Base-by-base conservation (phyloP, 306 rosid species). In the Nissolia schottii region DNA sequence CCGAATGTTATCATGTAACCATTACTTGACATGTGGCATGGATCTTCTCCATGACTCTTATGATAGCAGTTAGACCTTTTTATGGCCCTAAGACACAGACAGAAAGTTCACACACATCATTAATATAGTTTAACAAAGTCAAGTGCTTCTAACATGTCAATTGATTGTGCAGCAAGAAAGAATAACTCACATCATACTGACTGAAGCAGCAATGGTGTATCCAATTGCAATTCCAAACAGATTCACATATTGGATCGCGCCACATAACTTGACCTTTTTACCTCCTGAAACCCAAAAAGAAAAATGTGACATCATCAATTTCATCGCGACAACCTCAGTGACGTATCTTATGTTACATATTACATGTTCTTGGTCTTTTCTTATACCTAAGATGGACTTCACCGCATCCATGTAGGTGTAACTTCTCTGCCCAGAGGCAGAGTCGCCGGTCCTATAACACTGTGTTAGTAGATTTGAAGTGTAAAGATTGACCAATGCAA, bases 381-480 rank as follows among this genome's bases (percentile, higher is more conserved):
- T n/a, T n/a, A n/a, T 74, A 87, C 93, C 91, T 66, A 90, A 82
- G 83, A 83, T 81, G 82, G 93, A 82, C 81, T 79, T 88, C 18
- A 88, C 90, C 48, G 92, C 90, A 2, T 88, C 90, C 90, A 80
- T 90, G 83, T 90, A 88, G 67, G 96, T 90, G 80, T 90, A 90
- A 40, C 86, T 88, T 76, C 96, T 83, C n/a, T 58, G 85, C 27
- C 94, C 96, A 1, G 80, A 75, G 64, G 54, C 81, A 6, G 85
- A 78, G 64, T 90, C 88, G 35, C 85, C 88, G 0, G 87, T 15
- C 24, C 91, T 80, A 31, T 87, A 87, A 63, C 96, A 90, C 70
- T 70, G 85, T 55, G 89, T 58, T 24, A 90, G 69, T 28, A 90
- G 81, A 72, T 62, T 84, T 51, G 93, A 82, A 62, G 93, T 84